phyloP scores from a whole-genome alignment of 257 asterid species.

The Gentiana macrophylla region DNA sequence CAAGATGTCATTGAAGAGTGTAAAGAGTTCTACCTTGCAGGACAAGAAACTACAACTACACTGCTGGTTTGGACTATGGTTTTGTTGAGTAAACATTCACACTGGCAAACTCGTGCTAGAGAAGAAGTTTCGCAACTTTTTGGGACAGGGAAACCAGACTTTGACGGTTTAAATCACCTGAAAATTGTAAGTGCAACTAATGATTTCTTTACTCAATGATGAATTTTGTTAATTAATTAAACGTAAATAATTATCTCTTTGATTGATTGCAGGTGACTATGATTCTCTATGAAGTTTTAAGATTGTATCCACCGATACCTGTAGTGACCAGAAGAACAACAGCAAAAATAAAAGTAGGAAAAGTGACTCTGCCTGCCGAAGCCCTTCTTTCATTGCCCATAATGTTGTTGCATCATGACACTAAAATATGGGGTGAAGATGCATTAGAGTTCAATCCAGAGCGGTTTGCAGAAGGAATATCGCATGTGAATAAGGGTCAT shows the following conservation, averaged over 20 bases:
- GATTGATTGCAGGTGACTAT: constrained; percentile 11
- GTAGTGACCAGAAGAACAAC: neutral
- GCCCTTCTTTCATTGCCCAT: neutral
- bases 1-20: constrained; percentile 14
- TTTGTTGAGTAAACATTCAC: constrained; percentile 6
- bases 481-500: constrained; percentile 7
- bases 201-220: no score
- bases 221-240: no score
- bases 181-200: constrained; percentile 4
- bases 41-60: constrained; percentile 16
- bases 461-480: constrained; percentile 9
- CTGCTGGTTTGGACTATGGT: constrained; percentile 19
- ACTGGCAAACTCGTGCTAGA: constrained; percentile 18
- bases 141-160: constrained; percentile 5
- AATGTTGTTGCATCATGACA: constrained; percentile 8
- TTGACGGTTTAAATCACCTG: constrained; percentile 1
- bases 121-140: constrained; percentile 12
- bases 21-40: constrained; percentile 13
- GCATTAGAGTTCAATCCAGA: constrained; percentile 17
- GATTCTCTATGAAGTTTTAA: constrained; percentile 17
- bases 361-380: constrained; percentile 6
- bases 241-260: no score
- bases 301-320: constrained; percentile 12
- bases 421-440: constrained; percentile 16
- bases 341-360: constrained; percentile 3